A percentile compares a stretch with the other conserved stretches of the same genome.
These are phyloP conservation scores for Leavenworthia alabamica DNA, from an alignment of 345 rosid genomes.

Conservation along the genomic window DNA sequence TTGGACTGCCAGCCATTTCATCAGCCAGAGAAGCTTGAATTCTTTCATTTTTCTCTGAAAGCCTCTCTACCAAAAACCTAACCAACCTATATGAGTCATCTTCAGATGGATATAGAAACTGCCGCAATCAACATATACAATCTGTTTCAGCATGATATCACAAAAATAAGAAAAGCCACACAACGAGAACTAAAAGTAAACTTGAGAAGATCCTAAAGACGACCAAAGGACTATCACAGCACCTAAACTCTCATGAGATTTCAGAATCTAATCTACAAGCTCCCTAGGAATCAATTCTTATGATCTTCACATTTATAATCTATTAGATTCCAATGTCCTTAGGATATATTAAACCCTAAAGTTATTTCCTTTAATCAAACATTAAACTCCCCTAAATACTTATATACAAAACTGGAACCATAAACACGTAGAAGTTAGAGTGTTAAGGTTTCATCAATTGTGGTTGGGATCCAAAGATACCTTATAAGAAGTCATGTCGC, in stretches of 20 bases:
- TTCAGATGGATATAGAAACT: constrained; percentile 75
- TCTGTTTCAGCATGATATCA: constrained; percentile 55
- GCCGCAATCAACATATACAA: constrained; percentile 68
- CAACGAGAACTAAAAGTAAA: background rate
- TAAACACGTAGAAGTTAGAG: background rate
- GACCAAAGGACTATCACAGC: background rate
- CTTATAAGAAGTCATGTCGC: constrained; percentile 58
- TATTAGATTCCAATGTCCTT: background rate
- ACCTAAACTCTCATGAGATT: background rate
- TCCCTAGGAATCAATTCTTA: background rate
- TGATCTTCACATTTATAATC: background rate
- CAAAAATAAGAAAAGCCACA: constrained; percentile 42
- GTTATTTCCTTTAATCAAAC: background rate
- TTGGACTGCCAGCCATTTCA: constrained; percentile 23
- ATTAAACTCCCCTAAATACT: background rate
- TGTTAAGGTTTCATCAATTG: background rate
- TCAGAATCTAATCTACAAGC: background rate
- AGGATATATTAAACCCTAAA: background rate
- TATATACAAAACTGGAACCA: background rate
- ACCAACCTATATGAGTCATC: constrained; percentile 58
- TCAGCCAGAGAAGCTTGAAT: constrained; percentile 24
- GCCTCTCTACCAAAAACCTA: constrained; percentile 66
- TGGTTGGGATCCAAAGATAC: constrained; percentile 23
- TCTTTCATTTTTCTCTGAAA: constrained; percentile 36
- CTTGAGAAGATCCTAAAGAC: background rate